Evolutionary conservation across 2,329 filamentous ascomycete genomes (phyloP), one percentile per base, ranked within the genome.

Genomic region (Ophiostoma angusticollis): DNA sequence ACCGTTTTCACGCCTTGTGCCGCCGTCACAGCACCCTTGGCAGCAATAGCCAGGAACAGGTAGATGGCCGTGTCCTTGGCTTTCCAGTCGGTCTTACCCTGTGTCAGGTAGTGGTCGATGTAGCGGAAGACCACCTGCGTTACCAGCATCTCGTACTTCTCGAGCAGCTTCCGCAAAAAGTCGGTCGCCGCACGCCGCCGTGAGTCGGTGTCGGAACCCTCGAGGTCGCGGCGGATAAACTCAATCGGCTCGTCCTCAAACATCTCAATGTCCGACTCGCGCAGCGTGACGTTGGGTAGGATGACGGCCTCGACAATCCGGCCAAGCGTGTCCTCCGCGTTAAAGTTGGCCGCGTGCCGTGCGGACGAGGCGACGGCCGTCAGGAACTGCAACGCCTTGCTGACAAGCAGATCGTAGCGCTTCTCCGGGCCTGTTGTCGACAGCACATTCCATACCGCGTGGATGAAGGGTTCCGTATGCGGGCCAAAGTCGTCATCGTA

Each of bases 201-300:
- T 2, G 91, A 98, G 56, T 96, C 91, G 39, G 82, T 93, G 59
- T 98, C 91, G 2, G 91, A 95, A 6, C 91, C 91, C 58, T 98
- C 91, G 34, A 98, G 67, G 58, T 98, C 91, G 52, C 86, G 75
- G 46, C 91, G 75, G 54, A 98, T 98, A 56, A 93, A 98, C 59
- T 98, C 91, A 48, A 98, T 98, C 0, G 91, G 91, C 63, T 98
- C 93, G 55, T 98, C 93, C 56, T 98, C 91, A 51, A 98, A 96
- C 49, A 94, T 72, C 58, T 98, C 91, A 39, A 94, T 73, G 49
- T 98, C 93, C 0, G 87, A 91, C 53, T 95, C 91, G 48, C 93
- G 78, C 44, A 98, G 65, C 13, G 82, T 81, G 42, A 98, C 76
- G 53, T 98, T 98, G 9, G 91, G 89, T 47, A 98, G 63, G 41